phyloP scores from a whole-genome alignment of 495 filamentous ascomycete genomes.

The Pyronema domesticum region DNA sequence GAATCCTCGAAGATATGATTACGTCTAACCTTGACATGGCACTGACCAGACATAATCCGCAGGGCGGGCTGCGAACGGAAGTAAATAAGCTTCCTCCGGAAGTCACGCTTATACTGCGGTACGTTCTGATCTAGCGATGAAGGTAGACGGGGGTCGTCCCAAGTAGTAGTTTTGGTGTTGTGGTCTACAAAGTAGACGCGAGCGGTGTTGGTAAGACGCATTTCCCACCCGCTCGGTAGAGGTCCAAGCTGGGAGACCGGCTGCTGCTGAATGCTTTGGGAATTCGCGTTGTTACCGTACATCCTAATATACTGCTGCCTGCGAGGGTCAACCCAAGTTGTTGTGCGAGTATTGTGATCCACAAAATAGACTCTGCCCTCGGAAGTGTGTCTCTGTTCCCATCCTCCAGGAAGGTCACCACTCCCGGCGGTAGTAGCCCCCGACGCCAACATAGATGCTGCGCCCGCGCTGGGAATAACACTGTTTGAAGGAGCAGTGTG shows the following conservation, averaged over 20 bases:
- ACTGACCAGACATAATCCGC: conserved; percentile 87
- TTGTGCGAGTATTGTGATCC: conserved; percentile 97
- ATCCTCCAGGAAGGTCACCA: conserved; percentile 84
- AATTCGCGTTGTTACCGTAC: conserved; percentile 60
- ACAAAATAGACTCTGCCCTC: conserved; percentile 94
- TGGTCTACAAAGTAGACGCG: conserved; percentile 98
- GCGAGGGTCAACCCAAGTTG: conserved; percentile 97
- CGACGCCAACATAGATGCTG: conserved; percentile 79
- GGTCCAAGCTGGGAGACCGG: conserved; percentile 96
- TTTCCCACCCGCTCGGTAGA: conserved; percentile 94
- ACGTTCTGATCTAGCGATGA: conserved; percentile 97
- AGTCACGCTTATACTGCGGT: conserved; percentile 98
- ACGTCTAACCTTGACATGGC: conserved; percentile 91
- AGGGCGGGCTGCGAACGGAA: conserved; percentile 96
- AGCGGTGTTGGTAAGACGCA: conserved; percentile 95
- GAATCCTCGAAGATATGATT: conserved; percentile 98
- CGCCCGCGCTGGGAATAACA: conserved; percentile 34
- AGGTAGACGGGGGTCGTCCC: conserved; percentile 90
- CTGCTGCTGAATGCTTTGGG: conserved; percentile 73
- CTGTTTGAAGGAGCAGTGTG: conserved; percentile 33
- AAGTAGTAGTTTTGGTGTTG: conserved; percentile 99
- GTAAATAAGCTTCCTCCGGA: conserved; percentile 93
- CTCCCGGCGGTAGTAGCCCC: conserved; percentile 88
- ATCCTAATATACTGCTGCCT: conserved; percentile 96
- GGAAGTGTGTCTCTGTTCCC: conserved; percentile 89